Evolutionary conservation across 257 asterid genomes (phyloP).

Genomic region (Fraxinus anomala): DNA sequence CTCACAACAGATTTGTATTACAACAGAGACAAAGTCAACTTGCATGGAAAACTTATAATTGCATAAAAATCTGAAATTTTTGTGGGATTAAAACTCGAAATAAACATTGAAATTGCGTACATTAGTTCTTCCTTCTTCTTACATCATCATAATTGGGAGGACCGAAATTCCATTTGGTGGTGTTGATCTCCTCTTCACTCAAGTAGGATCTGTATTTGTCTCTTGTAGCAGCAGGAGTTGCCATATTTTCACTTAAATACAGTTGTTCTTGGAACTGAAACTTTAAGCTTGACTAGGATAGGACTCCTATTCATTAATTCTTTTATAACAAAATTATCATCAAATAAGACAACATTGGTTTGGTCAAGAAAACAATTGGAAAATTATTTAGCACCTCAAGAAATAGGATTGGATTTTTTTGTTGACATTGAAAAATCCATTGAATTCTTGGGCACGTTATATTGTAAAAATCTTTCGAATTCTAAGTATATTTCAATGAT

Average conservation of each 20-base stretch:
- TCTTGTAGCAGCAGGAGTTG: neutral
- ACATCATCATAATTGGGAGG: slow-evolving; percentile 77
- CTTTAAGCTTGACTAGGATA: neutral
- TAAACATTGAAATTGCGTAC: slow-evolving; percentile 29
- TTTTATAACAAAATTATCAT: neutral
- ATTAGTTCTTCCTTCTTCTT: slow-evolving; percentile 66
- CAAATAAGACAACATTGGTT: too few species aligned
- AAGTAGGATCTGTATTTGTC: slow-evolving; percentile 53
- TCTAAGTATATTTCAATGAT: too few species aligned
- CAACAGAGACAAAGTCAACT: too few species aligned
- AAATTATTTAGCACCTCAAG: too few species aligned
- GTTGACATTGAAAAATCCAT: too few species aligned
- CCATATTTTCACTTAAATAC: neutral
- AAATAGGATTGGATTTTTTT: too few species aligned
- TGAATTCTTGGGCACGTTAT: too few species aligned
- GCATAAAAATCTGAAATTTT: neutral
- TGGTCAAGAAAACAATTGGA: too few species aligned
- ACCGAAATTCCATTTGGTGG: slow-evolving; percentile 57
- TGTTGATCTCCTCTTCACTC: slow-evolving; percentile 59
- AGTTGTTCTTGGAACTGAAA: neutral
- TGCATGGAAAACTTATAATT: neutral
- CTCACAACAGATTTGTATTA: neutral
- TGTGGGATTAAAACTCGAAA: neutral
- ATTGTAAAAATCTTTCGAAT: too few species aligned
- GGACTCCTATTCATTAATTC: neutral